A percentile compares a stretch with the other conserved stretches of the same genome.
Conservation (phyloP, 73 alveolate species). For the Paramecium biaurelia region DNA sequence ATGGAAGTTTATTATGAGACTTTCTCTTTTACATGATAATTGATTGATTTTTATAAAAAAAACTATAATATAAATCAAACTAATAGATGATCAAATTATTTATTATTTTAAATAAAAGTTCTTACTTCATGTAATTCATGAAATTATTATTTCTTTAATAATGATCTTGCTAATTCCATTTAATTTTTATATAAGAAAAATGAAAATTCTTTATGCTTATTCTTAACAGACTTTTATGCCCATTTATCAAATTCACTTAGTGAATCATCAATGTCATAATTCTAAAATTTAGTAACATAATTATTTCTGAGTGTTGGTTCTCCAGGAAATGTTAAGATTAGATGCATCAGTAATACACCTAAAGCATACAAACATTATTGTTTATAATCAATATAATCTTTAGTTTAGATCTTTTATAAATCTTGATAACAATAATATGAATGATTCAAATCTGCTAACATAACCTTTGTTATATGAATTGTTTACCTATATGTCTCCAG, state of each 20-base stretch:
- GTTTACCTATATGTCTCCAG: constrained; percentile 20
- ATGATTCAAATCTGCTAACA: background rate
- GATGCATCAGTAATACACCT: background rate
- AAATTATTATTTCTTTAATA: background rate
- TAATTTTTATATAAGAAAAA: background rate
- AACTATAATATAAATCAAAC: background rate
- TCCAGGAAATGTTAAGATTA: constrained; percentile 11
- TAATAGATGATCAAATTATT: background rate
- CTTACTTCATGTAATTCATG: background rate
- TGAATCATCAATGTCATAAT: background rate
- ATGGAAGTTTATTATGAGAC: background rate
- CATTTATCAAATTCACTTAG: background rate
- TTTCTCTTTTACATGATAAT: background rate
- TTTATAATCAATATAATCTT: background rate
- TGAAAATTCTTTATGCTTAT: constrained; percentile 35
- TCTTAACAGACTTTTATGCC: background rate
- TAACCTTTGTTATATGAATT: background rate
- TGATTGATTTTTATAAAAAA: background rate
- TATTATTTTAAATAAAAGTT: background rate
- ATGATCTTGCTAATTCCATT: background rate
- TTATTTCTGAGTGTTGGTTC: background rate
- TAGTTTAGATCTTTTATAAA: background rate
- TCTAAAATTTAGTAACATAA: background rate
- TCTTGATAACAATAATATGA: background rate
- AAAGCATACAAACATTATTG: background rate